Evolutionary conservation across 2,329 filamentous ascomycete species (phyloP), one percentile per base, ranked within the genome.

Genomic region (Cordyceps tenuipes): DNA sequence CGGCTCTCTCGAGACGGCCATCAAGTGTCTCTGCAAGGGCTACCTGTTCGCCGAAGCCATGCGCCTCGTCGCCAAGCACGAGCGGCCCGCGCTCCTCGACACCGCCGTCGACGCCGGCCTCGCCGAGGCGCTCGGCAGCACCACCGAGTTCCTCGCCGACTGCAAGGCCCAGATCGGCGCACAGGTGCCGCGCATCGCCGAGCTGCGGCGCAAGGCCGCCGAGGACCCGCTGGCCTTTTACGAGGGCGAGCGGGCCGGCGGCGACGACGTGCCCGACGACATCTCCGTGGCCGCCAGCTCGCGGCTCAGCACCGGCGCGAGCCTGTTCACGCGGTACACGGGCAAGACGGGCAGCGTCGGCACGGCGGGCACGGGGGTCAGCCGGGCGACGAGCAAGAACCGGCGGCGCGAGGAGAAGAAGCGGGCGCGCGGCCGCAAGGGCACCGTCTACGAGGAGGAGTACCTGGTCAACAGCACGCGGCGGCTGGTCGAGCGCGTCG

Each of bases 361-460:
- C 23, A 91, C 90, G 21, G 80, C 85, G 2, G 88, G 85, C 21
- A 92, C 88, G 13, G 84, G 85, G 34, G 86, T 88, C 2, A 89
- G 86, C 54, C 82, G 91, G 13, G 88, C 88, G 61, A 96, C 91
- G 46, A 89, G 85, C 69, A 96, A 94, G 79, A 97, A 96, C 70
- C 85, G 91, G 57, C 81, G 88, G 26, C 82, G 91, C 21, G 94
- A 99, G 73, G 94, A 99, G 78, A 86, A 96, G 72, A 99, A 99
- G 81, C 85, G 93, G 17, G 94, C 94, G 0, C 80, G 91, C 8
- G 94, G 94, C 26, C 93, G 96, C 72, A 97, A 97, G 78, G 94
- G 94, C 12, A 96, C 90, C 17, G 90, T 99, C 5, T 99, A 99
- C 72, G 94, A 99, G 73, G 93, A 97, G 70, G 94, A 97, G 73